Evolutionary conservation across 495 filamentous ascomycete species (phyloP).

Genomic region (Emericellopsis terricola): DNA sequence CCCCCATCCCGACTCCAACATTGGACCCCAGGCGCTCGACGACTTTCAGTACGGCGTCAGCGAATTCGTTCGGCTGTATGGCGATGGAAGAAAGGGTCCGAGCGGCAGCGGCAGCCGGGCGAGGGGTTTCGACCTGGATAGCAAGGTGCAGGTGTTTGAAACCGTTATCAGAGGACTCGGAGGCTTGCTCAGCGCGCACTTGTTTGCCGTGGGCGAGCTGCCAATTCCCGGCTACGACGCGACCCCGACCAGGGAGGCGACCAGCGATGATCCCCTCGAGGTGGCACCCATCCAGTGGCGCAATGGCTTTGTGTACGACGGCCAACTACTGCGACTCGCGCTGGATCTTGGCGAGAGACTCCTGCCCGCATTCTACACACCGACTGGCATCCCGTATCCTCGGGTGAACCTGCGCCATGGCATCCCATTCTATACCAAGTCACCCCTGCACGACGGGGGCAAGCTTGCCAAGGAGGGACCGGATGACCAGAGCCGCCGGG

Average conservation of each 20-base stretch:
- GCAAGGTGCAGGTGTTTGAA: conserved; percentile 96
- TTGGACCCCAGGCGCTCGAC: conserved; percentile 39
- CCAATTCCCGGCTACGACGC: conserved; percentile 65
- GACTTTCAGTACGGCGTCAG: conserved; percentile 71
- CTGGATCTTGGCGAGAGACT: conserved; percentile 67
- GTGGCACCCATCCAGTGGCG: conserved; percentile 46
- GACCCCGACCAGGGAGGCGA: conserved; percentile 6
- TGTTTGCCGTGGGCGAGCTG: conserved; percentile 78
- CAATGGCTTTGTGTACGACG: conserved; percentile 69
- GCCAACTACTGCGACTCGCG: conserved; percentile 73
- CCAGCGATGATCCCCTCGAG: conserved; percentile 13
- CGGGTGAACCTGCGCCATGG: conserved; percentile 86
- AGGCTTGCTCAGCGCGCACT: conserved; percentile 77
- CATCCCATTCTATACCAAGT: conserved; percentile 77
- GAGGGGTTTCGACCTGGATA: conserved; percentile 88
- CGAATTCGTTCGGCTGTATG: conserved; percentile 69
- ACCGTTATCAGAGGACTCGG: conserved; percentile 90
- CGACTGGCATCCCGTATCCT: conserved; percentile 85
- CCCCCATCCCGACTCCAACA: conserved; percentile 25
- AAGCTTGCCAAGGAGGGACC: conserved; percentile 11
- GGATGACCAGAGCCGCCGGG: conserved; percentile 24
- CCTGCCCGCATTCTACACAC: conserved; percentile 74
- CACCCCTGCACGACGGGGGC: conserved; percentile 37
- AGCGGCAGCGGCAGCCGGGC: conserved; percentile 51
- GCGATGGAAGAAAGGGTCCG: conserved; percentile 56